These are phyloP conservation scores for Asterochloris erici DNA, from an alignment of 139 green algal genomes.

Conservation along the genomic window DNA sequence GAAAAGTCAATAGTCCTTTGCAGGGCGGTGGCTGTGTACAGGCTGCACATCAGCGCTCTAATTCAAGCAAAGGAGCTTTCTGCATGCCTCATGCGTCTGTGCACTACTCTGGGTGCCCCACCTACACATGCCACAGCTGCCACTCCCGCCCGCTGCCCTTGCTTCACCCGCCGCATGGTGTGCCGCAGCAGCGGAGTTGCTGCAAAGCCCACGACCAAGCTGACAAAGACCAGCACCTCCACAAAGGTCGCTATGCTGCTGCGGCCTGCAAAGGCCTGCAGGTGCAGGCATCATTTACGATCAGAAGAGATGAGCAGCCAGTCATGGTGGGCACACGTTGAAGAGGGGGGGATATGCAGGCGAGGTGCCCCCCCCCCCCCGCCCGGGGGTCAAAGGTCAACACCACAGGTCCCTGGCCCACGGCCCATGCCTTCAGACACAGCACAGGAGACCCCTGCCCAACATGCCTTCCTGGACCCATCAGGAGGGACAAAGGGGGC, in stretches of 20 bases:
- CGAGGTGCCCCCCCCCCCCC: neutral
- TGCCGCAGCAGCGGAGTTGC: conserved; percentile 1
- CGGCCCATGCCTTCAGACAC: too few species aligned
- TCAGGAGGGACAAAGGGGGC: too few species aligned
- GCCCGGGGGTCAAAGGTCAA: too few species aligned
- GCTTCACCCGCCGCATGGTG: conserved; percentile 3
- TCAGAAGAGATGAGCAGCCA: neutral
- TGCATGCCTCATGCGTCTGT: neutral
- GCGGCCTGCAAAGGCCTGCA: conserved; percentile 9
- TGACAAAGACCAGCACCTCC: conserved; percentile 13
- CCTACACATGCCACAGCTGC: conserved; percentile 1
- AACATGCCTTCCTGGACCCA: too few species aligned
- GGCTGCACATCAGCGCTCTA: neutral
- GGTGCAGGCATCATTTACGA: neutral
- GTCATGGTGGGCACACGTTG: neutral
- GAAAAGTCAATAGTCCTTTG: neutral
- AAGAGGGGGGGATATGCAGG: neutral
- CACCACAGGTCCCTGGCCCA: too few species aligned
- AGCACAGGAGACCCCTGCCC: too few species aligned
- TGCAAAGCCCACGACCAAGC: neutral
- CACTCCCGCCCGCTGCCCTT: neutral
- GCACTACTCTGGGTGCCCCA: neutral
- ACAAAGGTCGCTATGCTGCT: conserved; percentile 19
- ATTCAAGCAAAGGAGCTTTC: neutral
- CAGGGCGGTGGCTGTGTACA: neutral